These are phyloP conservation scores for Aspergillus sp. DNA, from an alignment of 2,329 filamentous ascomycete species.

Conservation along the genomic window DNA sequence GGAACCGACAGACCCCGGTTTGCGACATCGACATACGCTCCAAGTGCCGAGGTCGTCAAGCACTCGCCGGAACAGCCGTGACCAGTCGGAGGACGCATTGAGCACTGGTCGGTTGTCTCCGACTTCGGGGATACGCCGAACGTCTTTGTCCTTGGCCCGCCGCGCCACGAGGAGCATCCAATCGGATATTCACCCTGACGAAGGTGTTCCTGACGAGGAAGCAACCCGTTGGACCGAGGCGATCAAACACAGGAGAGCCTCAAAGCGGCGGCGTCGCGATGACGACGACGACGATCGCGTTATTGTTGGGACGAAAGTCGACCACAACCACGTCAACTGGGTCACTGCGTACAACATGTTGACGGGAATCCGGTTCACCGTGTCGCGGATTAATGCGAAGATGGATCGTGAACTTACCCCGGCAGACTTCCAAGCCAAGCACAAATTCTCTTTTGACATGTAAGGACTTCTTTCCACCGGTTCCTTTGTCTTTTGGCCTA, in stretches of 20 bases:
- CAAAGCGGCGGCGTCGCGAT: conserved; percentile 72
- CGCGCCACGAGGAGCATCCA: conserved; percentile 76
- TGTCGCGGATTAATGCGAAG: conserved; percentile 94
- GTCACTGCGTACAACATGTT: conserved; percentile 99
- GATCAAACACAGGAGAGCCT: conserved; percentile 82
- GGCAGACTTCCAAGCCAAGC: conserved; percentile 84
- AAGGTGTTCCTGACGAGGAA: conserved; percentile 48
- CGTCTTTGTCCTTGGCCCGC: conserved; percentile 73
- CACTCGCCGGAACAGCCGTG: conserved; percentile 54
- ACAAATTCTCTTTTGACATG: conserved; percentile 99
- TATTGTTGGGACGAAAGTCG: conserved; percentile 91
- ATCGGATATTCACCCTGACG: conserved; percentile 75
- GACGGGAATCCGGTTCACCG: conserved; percentile 93
- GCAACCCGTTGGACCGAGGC: conserved; percentile 86
- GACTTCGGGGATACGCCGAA: conserved; percentile 55
- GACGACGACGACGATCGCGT: conserved; percentile 86
- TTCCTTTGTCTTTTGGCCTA: conserved; percentile 28
- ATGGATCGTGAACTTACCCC: conserved; percentile 82
- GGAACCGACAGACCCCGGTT: conserved; percentile 46
- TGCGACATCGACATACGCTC: conserved; percentile 78
- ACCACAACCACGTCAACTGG: conserved; percentile 94
- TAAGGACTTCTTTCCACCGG: conserved; percentile 39
- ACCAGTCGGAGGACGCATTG: conserved; percentile 54
- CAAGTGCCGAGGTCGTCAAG: conserved; percentile 67
- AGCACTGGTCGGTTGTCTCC: conserved; percentile 77